A percentile compares a stretch with the other conserved stretches of the same genome.
phyloP scores from a whole-genome alignment of 2,329 filamentous ascomycete species.

The Verticillium nonalfalfae region DNA sequence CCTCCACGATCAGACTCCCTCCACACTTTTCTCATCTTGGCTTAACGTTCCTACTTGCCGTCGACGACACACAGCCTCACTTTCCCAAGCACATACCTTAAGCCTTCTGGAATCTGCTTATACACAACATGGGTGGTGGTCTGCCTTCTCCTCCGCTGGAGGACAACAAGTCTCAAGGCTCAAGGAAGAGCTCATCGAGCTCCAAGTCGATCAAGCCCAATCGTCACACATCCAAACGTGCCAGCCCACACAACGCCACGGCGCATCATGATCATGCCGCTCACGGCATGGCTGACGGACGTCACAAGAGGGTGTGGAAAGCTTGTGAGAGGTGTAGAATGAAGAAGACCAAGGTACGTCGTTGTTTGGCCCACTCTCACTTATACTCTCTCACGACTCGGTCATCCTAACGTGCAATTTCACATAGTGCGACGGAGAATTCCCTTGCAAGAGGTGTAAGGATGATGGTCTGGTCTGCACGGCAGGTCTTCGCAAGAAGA shows the following conservation, averaged over 20 bases:
- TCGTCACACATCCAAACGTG: slow-evolving; percentile 45
- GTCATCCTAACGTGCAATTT: slow-evolving; percentile 5
- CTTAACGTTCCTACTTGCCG: background rate
- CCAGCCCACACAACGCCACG: slow-evolving; percentile 30
- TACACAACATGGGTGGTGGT: slow-evolving; percentile 36
- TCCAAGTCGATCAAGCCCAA: slow-evolving; percentile 42
- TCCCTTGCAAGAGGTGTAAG: slow-evolving; percentile 61
- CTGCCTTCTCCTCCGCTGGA: slow-evolving; percentile 49
- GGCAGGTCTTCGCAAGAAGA: slow-evolving; percentile 58
- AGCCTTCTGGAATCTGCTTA: background rate
- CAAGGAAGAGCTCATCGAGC: slow-evolving; percentile 31
- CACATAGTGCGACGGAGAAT: slow-evolving; percentile 55
- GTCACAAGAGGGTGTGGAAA: slow-evolving; percentile 62
- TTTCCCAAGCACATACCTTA: background rate
- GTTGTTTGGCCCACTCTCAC: background rate
- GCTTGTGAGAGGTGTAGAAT: slow-evolving; percentile 61
- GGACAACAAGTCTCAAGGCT: slow-evolving; percentile 29
- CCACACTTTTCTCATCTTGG: background rate
- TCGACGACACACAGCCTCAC: background rate
- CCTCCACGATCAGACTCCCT: background rate
- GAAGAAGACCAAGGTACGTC: slow-evolving; percentile 61
- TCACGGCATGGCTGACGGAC: slow-evolving; percentile 39
- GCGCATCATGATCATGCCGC: slow-evolving; percentile 29
- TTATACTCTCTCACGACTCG: background rate
- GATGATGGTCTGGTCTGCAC: slow-evolving; percentile 60